phyloP scores from a whole-genome alignment of 805 yeast genomes.

The Saturnispora zaruensis region DNA sequence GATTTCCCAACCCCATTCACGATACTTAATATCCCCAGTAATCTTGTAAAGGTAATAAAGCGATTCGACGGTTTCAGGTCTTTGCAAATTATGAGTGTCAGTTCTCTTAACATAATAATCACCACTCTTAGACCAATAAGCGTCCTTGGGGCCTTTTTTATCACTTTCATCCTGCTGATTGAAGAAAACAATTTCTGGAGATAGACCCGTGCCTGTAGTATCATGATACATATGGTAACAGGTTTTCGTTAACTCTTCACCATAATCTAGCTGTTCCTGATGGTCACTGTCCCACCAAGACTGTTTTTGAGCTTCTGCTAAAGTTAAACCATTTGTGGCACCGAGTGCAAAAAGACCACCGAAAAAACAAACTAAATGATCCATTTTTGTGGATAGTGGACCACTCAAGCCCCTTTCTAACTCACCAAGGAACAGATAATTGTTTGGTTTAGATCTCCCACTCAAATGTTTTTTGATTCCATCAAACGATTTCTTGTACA shows the following conservation, averaged over 20 bases:
- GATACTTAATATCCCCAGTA: conserved; percentile 71
- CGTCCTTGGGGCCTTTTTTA: conserved; percentile 31
- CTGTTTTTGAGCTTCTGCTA: conserved; percentile 44
- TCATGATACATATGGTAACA: conserved; percentile 81
- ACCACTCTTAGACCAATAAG: conserved; percentile 4
- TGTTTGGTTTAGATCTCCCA: conserved; percentile 50
- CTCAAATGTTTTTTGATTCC: conserved; percentile 70
- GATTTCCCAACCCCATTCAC: conserved; percentile 86
- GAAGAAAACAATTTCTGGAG: conserved; percentile 87
- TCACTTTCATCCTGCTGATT: conserved; percentile 30
- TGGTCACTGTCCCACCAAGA: conserved; percentile 49
- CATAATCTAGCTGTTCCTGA: conserved; percentile 60
- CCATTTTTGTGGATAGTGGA: conserved; percentile 66
- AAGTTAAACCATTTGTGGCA: conserved; percentile 67
- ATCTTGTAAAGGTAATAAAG: conserved; percentile 70
- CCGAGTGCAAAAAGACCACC: conserved; percentile 87
- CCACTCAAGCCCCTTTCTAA: conserved; percentile 59
- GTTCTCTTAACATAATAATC: conserved; percentile 52
- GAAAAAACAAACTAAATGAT: conserved; percentile 84
- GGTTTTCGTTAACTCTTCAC: conserved; percentile 64
- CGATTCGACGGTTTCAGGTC: conserved; percentile 92
- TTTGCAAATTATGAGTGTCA: conserved; percentile 79
- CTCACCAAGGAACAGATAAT: conserved; percentile 69
- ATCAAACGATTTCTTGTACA: conserved; percentile 69
- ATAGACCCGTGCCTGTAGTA: conserved; percentile 60